These are phyloP conservation scores for Populus trichocarpa DNA, from an alignment of 441 rosid species.

Conservation along the genomic window DNA sequence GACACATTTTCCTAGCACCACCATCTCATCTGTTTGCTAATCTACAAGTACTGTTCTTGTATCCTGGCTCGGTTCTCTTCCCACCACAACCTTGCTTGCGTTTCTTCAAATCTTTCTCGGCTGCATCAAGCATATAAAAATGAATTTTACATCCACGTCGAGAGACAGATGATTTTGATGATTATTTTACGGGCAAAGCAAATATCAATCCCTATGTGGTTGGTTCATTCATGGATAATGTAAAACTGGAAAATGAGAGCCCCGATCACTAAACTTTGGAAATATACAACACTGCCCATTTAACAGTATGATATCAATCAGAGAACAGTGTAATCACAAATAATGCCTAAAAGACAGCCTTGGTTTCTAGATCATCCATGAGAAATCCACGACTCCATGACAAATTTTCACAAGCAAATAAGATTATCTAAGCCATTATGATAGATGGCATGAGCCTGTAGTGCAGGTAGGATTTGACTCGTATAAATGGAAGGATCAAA, in stretches of 20 bases:
- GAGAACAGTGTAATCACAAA: background rate
- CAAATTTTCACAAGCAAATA: background rate
- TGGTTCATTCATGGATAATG: background rate
- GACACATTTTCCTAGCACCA: constrained; percentile 9
- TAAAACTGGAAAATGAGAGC: background rate
- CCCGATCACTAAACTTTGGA: background rate
- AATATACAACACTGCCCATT: background rate
- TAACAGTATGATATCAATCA: background rate
- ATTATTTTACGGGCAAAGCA: background rate
- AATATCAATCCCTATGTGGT: background rate
- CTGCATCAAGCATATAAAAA: constrained; percentile 39
- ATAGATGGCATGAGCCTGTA: background rate
- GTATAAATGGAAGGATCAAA: background rate
- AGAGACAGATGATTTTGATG: background rate
- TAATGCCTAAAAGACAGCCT: background rate
- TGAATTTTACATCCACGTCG: background rate
- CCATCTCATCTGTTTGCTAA: constrained; percentile 8
- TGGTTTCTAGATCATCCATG: background rate
- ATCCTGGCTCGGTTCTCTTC: constrained; percentile 86
- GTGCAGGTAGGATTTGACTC: background rate
- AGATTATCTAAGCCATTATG: background rate
- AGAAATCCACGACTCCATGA: background rate
- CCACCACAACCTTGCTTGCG: constrained; percentile 91
- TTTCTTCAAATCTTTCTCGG: constrained; percentile 86
- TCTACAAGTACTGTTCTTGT: constrained; percentile 82